These are phyloP conservation scores for peach (Prunus persica) DNA, from an alignment of 306 rosid genomes.

Conservation along the genomic window DNA sequence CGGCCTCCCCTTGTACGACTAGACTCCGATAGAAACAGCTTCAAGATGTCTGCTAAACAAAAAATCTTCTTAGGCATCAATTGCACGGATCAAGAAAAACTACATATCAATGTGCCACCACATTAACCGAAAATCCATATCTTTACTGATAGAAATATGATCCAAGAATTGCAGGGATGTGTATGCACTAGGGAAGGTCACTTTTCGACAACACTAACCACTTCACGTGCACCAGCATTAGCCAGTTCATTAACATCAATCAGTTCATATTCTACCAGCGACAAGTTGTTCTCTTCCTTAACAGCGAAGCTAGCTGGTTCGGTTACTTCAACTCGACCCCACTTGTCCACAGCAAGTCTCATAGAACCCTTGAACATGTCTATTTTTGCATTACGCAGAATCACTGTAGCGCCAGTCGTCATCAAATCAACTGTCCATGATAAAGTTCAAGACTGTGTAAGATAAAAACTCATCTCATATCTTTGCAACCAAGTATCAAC, in stretches of 20 bases:
- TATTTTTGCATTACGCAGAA: constrained; percentile 14
- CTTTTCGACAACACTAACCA: constrained; percentile 7
- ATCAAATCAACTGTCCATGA: constrained; percentile 8
- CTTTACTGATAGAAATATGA: background rate
- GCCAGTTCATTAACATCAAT: background rate
- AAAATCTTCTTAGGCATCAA: background rate
- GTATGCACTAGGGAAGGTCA: background rate
- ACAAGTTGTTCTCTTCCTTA: constrained; percentile 12
- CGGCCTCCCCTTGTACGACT: background rate
- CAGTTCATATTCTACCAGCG: constrained; percentile 5
- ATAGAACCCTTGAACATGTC: constrained; percentile 22
- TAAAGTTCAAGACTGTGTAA: background rate
- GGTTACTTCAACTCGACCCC: constrained; percentile 14
- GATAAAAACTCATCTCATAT: background rate
- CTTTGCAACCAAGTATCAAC: background rate
- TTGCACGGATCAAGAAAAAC: background rate
- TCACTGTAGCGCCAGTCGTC: background rate
- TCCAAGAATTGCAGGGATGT: background rate
- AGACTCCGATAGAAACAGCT: background rate
- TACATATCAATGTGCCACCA: background rate
- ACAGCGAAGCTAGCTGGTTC: constrained; percentile 13
- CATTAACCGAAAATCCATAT: background rate
- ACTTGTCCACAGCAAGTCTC: constrained; percentile 18
- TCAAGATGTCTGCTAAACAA: background rate
- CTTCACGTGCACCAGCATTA: background rate